These are phyloP conservation scores for Raffaelea deltoideospora DNA, from an alignment of 2,329 filamentous ascomycete genomes.

Conservation along the genomic window DNA sequence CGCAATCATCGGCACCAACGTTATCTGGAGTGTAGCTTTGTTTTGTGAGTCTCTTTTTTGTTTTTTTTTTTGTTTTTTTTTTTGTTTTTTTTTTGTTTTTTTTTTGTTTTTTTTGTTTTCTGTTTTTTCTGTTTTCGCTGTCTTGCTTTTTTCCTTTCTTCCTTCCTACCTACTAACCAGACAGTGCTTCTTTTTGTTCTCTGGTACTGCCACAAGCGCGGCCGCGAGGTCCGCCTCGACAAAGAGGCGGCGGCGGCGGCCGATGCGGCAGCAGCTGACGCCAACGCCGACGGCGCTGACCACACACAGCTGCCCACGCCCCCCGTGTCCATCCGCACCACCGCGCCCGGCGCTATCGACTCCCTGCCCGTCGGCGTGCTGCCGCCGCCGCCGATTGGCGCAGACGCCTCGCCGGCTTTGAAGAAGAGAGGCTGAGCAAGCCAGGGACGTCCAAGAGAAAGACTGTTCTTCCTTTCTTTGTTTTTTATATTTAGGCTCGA, in stretches of 20 bases:
- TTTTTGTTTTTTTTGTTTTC: not conserved
- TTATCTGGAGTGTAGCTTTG: slow-evolving; percentile 76
- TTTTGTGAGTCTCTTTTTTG: slow-evolving; percentile 48
- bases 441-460: too few species aligned
- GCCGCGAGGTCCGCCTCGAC: slow-evolving; percentile 63
- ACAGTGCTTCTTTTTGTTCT: slow-evolving; percentile 79
- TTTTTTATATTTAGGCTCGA: too few species aligned
- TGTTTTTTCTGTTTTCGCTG: too few species aligned
- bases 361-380: not conserved
- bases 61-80: not conserved
- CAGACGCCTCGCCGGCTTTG: too few species aligned
- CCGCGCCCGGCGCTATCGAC: not conserved
- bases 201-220: slow-evolving; percentile 97
- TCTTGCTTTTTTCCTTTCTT: too few species aligned
- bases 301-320: not conserved
- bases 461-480: too few species aligned
- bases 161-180: too few species aligned
- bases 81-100: not conserved
- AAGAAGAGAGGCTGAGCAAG: too few species aligned
- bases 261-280: not conserved
- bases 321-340: not conserved
- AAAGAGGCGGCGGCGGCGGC: slow-evolving; percentile 18
- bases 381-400: not conserved
- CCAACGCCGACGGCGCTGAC: not conserved
- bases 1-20: slow-evolving; percentile 78